These are phyloP conservation scores for Boletus mariae DNA, from an alignment of 1,284 basidiomycete genomes.

Conservation along the genomic window DNA sequence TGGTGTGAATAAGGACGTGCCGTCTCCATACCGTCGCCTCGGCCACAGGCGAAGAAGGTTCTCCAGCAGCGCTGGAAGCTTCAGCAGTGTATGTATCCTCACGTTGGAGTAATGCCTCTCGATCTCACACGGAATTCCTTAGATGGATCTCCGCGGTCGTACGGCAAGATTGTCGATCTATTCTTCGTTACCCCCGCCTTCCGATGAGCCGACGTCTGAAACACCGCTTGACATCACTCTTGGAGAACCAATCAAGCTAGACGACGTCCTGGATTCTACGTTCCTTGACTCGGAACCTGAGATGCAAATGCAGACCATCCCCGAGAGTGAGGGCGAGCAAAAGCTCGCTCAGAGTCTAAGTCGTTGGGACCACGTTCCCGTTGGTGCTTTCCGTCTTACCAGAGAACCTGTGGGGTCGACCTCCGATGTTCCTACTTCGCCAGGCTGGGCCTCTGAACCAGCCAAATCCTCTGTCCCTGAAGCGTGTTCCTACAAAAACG, in stretches of 20 bases:
- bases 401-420: slow-evolving; percentile 39
- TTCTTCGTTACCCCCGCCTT: slow-evolving; percentile 26
- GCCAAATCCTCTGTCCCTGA: slow-evolving; percentile 20
- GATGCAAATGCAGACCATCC: slow-evolving; percentile 21
- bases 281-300: slow-evolving; percentile 58
- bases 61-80: slow-evolving; percentile 33
- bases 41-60: slow-evolving; percentile 35
- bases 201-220: slow-evolving; percentile 37
- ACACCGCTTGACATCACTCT: slow-evolving; percentile 34
- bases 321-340: slow-evolving; percentile 36
- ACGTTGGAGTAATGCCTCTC: slow-evolving; percentile 2
- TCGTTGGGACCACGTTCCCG: slow-evolving; percentile 73
- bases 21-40: slow-evolving; percentile 63
- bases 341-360: slow-evolving; percentile 36
- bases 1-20: slow-evolving; percentile 48
- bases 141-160: slow-evolving; percentile 38
- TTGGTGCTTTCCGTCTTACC: slow-evolving; percentile 68
- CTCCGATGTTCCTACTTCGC: slow-evolving; percentile 31
- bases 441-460: slow-evolving; percentile 28
- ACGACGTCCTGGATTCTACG: slow-evolving; percentile 75
- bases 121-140: slow-evolving; percentile 7
- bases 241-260: slow-evolving; percentile 62
- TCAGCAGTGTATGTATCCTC: slow-evolving; percentile 35
- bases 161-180: slow-evolving; percentile 35
- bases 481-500: slow-evolving; percentile 32